Evolutionary conservation across 2,329 filamentous ascomycete species (phyloP).

Genomic region (Cladophialophora exuberans): DNA sequence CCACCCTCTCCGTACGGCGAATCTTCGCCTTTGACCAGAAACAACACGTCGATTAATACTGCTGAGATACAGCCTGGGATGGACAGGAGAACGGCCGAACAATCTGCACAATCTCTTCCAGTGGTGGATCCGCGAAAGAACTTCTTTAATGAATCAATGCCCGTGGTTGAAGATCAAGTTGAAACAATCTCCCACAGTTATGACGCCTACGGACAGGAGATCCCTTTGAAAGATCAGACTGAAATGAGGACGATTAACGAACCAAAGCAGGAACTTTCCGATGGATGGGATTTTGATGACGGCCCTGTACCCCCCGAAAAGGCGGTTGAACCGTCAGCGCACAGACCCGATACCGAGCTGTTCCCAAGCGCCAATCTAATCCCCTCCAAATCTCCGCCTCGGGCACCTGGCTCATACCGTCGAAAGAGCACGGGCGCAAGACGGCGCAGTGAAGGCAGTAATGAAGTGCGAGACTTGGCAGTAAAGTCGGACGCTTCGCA

Average conservation of each 20-base stretch:
- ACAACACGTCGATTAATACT: slow-evolving; percentile 49
- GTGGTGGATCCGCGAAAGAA: slow-evolving; percentile 55
- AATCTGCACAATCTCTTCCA: slow-evolving; percentile 55
- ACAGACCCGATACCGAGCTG: slow-evolving; percentile 79
- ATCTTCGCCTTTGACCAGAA: slow-evolving; percentile 43
- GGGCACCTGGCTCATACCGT: slow-evolving; percentile 66
- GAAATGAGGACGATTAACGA: slow-evolving; percentile 45
- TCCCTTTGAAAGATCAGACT: slow-evolving; percentile 49
- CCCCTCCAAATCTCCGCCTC: slow-evolving; percentile 77
- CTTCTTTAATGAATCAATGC: slow-evolving; percentile 45
- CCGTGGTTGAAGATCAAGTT: slow-evolving; percentile 56
- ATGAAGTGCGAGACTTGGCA: slow-evolving; percentile 61
- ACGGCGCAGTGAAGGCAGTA: slow-evolving; percentile 63
- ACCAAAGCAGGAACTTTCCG: slow-evolving; percentile 56
- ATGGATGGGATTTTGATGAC: slow-evolving; percentile 94
- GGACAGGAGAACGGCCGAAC: slow-evolving; percentile 45
- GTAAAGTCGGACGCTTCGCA: slow-evolving; percentile 69
- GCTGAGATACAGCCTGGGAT: slow-evolving; percentile 40
- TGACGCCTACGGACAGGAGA: slow-evolving; percentile 60
- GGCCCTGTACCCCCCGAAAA: slow-evolving; percentile 55
- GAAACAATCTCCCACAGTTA: slow-evolving; percentile 63
- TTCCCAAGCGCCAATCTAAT: slow-evolving; percentile 82
- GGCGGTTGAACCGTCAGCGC: slow-evolving; percentile 54
- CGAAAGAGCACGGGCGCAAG: slow-evolving; percentile 79
- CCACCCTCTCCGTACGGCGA: slow-evolving; percentile 57